Base-by-base conservation (phyloP, 1,284 basidiomycete genomes). In the Leccinum griseonigrum region DNA sequence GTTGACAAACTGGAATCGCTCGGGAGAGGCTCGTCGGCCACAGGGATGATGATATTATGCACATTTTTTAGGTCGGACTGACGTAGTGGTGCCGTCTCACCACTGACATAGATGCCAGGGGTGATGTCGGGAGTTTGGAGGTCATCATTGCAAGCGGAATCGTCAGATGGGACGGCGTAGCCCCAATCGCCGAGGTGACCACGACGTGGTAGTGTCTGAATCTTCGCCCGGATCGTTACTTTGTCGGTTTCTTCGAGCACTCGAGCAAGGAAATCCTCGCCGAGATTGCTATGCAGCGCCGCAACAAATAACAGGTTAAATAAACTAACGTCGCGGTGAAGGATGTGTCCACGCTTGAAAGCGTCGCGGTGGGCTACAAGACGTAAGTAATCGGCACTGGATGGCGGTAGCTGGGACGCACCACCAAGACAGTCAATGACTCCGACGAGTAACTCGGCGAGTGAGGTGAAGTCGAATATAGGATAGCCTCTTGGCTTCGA, bases 281-380 rank as follows among this genome's bases (percentile, higher is more conserved):
- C n/a, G 4, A 31, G 26, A 3, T 60, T 11, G 38, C 13, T 32
- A 2, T 60, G 10, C 2, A 26, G 43, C 11, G 7, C 46, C 48
- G 50, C 2, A 16, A 46, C 18, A 2, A 62, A 22, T 5, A 64
- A 22, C 1, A 64, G 36, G 13, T 65, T 65, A 31, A 61, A 57
- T 1, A 58, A 22, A 6, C 62, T 64, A 1, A 64, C 36, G 4
- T 64, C 53, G 26, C 48, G 26, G 26, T 51, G 26, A 51, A 51
- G 48, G 22, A 51, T 51, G 48, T 4, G 1, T 2, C 34, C 43
- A 0, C 50, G 9, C 6, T 54, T 28, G 3, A 60, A 26, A 29
- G 50, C 26, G 4, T 65, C 51, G 13, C 34, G n/a, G 38, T 65
- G 61, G 3, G 36, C 61, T 64, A 32, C 1, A 6, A 51, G 26